A percentile compares a stretch with the other conserved stretches of the same genome.
Conservation (phyloP, 2,329 filamentous ascomycete genomes). For the Sporothrix brasiliensis region DNA sequence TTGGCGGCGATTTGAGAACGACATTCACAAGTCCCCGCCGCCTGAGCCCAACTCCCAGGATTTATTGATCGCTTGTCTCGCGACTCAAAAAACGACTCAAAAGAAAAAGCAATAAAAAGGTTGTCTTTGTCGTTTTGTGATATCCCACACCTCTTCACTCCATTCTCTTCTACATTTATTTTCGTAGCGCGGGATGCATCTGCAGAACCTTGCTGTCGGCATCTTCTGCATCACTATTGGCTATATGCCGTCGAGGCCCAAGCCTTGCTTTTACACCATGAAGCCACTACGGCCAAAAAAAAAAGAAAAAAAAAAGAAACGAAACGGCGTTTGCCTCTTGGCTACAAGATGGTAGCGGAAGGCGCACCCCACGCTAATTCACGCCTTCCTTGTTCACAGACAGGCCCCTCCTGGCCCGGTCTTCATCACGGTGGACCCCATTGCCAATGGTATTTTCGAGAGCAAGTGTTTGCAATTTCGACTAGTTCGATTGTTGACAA, state of each 20-base stretch:
- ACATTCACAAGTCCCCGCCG: neutral
- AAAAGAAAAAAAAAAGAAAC: no score
- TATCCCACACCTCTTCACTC: constrained; percentile 1
- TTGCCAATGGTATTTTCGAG: no score
- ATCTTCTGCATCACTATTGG: neutral
- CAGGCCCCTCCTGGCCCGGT: no score
- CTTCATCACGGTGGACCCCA: no score
- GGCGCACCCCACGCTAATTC: constrained; percentile 15
- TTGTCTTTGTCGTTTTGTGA: neutral
- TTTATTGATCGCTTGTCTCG: constrained; percentile 24
- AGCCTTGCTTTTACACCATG: constrained; percentile 9
- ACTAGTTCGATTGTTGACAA: neutral
- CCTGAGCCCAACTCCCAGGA: neutral
- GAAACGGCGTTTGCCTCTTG: constrained; percentile 1
- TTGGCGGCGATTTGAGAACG: neutral
- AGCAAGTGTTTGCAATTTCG: no score
- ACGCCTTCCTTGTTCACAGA: no score
- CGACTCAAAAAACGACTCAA: neutral
- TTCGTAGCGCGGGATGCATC: constrained; percentile 9
- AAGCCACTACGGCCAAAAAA: neutral
- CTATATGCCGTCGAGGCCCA: neutral
- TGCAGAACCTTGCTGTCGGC: neutral
- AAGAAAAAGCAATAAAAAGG: neutral
- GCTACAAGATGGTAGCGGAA: neutral
- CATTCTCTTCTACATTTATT: neutral